Evolutionary conservation across 2,329 filamentous ascomycete species (phyloP), one percentile per base, ranked within the genome.

Genomic region (Waltergamsia citrina): DNA sequence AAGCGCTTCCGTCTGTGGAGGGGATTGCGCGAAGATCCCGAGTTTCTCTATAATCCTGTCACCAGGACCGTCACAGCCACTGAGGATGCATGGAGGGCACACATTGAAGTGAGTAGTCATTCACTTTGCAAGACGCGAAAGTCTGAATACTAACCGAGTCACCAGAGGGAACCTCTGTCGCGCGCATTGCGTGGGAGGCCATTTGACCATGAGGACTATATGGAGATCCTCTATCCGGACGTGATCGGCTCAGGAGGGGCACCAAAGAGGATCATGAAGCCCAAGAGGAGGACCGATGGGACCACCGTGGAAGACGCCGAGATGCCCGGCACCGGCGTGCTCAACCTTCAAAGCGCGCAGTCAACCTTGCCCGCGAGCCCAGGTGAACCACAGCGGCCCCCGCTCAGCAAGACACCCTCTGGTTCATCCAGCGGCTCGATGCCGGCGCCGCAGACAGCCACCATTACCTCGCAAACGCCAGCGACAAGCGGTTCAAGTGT

Each of bases 1-100:
- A 77, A 77, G 52, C 70, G 72, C 45, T 77, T 76, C 40, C 68
- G 72, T n/a, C 56, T 76, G 34, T 77, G 72, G 72, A 57, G 72
- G 14, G 70, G 71, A 16, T 51, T 77, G 43, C 59, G 71, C 17
- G 72, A 76, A 47, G 64, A 77, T 38, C 65, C 68, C 3, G 67
- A 71, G 10, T 77, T 77, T 38, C 49, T 63, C 4, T 77, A 76
- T 45, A 70, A 73, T 40, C 54, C 62, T 5, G 50, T 53, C 17
- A 62, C 63, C 8, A 60, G 59, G 42, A 73, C 63, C 12, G 69
- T 77, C 20, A 69, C 64, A 9, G 72, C 68, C 6, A 66, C 60
- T 20, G 72, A 77, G 31, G 71, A 75, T 23, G 69, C 67, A 3
- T 77, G 72, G 72, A 55, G 54, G 42, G 57, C 63, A 30, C 72